Base-by-base conservation (phyloP, 305 asterid species). In the Fraxinus floribunda region DNA sequence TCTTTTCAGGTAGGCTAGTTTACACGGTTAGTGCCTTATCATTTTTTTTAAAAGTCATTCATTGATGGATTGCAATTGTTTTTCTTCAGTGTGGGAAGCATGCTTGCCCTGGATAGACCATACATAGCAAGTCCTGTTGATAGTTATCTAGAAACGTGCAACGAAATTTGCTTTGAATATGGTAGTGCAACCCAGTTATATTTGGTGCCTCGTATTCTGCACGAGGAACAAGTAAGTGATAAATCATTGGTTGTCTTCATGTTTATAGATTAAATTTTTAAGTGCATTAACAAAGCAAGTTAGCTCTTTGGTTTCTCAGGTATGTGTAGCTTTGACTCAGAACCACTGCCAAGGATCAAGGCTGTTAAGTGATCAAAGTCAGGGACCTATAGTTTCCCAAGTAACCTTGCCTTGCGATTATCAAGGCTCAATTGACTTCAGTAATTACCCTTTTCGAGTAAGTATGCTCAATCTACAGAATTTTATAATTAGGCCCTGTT, bases 51-150 rank as follows among this genome's bases (percentile, higher is more conserved):
- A 2, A 49, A 49, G 32, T 82, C 16, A 80, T 68, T 70, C 39
- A 52, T 71, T 39, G 68, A 60, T 77, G 38, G 71, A 79, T 83
- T 85, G 86, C 80, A 11, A 55, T 84, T 81, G 32, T 66, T 79
- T 83, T 78, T 71, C 71, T 87, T 87, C 95, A 94, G 99, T 78
- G 91, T 91, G 46, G 99, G 99, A 86, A 93, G 98, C 84, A 93
- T 90, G 91, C 98, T 96, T 64, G 99, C 98, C 80, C 85, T 96
- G 80, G 98, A 94, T 84, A 89, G 90, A 80, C 99, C 99, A 83
- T 96, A 86, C 85, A 81, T 94, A 74, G 88, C 95, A 71, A 90
- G 88, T 84, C 86, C 88, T 79, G 68, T 71, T 1, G 93, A 92
- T 75, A 76, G 93, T 89, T 86, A 85, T 75, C 85, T 86, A 16